These are phyloP conservation scores for Xylariaceae sp. DNA, from an alignment of 2,329 filamentous ascomycete genomes.

Conservation along the genomic window DNA sequence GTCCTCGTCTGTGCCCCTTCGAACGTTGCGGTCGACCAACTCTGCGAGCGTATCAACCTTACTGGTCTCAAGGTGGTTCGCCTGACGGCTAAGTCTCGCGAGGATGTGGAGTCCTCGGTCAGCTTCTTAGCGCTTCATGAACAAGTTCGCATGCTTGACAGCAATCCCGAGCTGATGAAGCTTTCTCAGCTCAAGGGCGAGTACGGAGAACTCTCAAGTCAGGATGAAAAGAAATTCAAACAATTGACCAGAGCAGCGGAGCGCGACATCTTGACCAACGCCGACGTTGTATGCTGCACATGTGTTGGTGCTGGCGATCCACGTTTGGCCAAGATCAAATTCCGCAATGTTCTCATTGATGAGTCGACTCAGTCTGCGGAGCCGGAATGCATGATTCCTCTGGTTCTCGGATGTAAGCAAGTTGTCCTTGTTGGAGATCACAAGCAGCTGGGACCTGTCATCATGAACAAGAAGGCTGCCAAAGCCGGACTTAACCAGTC, in stretches of 20 bases:
- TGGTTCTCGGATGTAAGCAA: conserved; percentile 96
- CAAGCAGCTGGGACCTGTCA: conserved; percentile 95
- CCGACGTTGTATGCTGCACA: conserved; percentile 97
- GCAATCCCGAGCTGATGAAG: conserved; percentile 88
- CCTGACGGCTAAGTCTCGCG: conserved; percentile 96
- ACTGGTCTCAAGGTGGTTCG: conserved; percentile 96
- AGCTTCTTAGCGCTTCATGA: conserved; percentile 93
- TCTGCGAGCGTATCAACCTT: conserved; percentile 92
- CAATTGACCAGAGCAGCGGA: conserved; percentile 90
- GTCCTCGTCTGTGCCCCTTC: conserved; percentile 96
- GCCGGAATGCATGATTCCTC: conserved; percentile 97
- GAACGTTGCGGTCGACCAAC: conserved; percentile 96
- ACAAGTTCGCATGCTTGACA: conserved; percentile 96
- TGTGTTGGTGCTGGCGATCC: conserved; percentile 97
- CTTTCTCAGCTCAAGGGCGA: conserved; percentile 90
- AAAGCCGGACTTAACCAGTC: conserved; percentile 97
- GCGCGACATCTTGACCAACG: conserved; percentile 89
- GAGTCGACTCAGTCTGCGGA: conserved; percentile 98
- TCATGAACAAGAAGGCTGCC: conserved; percentile 99
- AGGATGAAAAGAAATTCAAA: conserved; percentile 98
- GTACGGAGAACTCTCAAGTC: conserved; percentile 83
- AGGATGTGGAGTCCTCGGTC: conserved; percentile 98
- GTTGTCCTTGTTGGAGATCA: conserved; percentile 98
- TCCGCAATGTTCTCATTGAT: conserved; percentile 95
- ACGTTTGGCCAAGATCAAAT: conserved; percentile 93